Conservation (phyloP, 441 rosid species). For the Gossypium davidsonii region DNA sequence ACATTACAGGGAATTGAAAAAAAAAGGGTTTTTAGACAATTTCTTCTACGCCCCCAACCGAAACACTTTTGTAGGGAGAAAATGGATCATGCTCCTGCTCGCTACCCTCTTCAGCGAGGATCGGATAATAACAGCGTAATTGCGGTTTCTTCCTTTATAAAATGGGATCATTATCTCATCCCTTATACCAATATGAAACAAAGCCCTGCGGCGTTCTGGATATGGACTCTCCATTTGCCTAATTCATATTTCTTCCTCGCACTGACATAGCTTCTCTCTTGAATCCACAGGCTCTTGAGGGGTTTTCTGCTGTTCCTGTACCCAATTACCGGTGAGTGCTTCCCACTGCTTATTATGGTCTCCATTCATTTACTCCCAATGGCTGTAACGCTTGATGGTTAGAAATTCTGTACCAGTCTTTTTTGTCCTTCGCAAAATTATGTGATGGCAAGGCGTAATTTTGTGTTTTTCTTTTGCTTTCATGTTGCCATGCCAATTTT, state of each 20-base stretch:
- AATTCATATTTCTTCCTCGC: slow-evolving; percentile 70
- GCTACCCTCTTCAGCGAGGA: slow-evolving; percentile 80
- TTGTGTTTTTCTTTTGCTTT: slow-evolving; percentile 5
- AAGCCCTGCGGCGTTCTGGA: slow-evolving; percentile 73
- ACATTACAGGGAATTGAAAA: slow-evolving; percentile 46
- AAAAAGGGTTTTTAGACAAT: slow-evolving; percentile 21
- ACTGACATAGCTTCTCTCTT: slow-evolving; percentile 92
- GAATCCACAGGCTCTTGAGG: slow-evolving; percentile 98
- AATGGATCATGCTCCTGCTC: slow-evolving; percentile 63
- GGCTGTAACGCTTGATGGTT: slow-evolving; percentile 5
- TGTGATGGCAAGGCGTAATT: background rate
- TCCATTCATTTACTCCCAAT: slow-evolving; percentile 6
- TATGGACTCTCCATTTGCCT: slow-evolving; percentile 90
- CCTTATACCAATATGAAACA: slow-evolving; percentile 49
- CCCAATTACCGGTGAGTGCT: slow-evolving; percentile 74
- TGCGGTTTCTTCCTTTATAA: slow-evolving; percentile 95
- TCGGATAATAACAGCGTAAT: slow-evolving; percentile 99
- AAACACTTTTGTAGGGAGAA: slow-evolving; percentile 22
- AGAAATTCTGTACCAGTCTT: background rate
- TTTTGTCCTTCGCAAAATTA: background rate
- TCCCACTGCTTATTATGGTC: slow-evolving; percentile 18
- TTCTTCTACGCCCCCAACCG: slow-evolving; percentile 18
- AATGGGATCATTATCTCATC: slow-evolving; percentile 73
- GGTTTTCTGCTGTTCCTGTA: slow-evolving; percentile 62
- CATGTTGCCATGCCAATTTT: background rate